A percentile compares a stretch with the other conserved stretches of the same genome.
Evolutionary conservation across 2,329 filamentous ascomycete genomes (phyloP).

Genomic region (Cyphellophora europaea): DNA sequence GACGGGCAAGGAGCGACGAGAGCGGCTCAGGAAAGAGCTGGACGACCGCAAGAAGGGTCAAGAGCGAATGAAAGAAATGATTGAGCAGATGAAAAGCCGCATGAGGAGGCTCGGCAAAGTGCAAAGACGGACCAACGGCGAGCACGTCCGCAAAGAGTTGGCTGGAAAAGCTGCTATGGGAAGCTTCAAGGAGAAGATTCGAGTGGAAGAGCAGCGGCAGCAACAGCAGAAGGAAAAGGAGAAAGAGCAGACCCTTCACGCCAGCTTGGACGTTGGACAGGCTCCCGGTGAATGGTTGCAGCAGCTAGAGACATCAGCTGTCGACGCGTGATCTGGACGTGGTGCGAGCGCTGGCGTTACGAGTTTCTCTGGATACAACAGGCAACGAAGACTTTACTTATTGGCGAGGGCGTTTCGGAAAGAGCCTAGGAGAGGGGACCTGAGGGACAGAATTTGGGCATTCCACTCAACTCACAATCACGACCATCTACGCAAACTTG

Average conservation of each 20-base stretch:
- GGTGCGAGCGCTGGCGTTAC: no score
- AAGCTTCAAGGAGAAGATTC: background rate
- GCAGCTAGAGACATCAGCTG: slow-evolving; percentile 3
- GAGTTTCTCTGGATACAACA: no score
- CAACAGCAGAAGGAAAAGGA: background rate
- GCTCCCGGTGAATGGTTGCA: slow-evolving; percentile 13
- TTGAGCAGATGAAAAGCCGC: slow-evolving; percentile 1
- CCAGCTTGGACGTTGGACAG: slow-evolving; percentile 10
- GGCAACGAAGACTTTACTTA: no score
- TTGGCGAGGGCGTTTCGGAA: no score
- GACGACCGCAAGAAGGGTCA: slow-evolving; percentile 14
- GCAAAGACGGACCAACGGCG: background rate
- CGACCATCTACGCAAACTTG: no score
- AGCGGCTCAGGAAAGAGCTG: slow-evolving; percentile 34
- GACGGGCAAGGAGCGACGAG: slow-evolving; percentile 37
- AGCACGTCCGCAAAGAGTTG: background rate
- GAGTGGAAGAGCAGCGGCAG: background rate
- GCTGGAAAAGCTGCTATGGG: background rate
- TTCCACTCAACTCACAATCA: no score
- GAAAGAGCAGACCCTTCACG: background rate
- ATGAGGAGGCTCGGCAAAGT: slow-evolving; percentile 1
- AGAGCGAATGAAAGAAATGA: slow-evolving; percentile 13
- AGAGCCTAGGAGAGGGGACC: no score
- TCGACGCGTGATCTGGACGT: no score
- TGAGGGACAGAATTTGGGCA: no score